These are phyloP conservation scores for Podaxis carcinomalis DNA, from an alignment of 768 basidiomycete genomes.

Conservation along the genomic window DNA sequence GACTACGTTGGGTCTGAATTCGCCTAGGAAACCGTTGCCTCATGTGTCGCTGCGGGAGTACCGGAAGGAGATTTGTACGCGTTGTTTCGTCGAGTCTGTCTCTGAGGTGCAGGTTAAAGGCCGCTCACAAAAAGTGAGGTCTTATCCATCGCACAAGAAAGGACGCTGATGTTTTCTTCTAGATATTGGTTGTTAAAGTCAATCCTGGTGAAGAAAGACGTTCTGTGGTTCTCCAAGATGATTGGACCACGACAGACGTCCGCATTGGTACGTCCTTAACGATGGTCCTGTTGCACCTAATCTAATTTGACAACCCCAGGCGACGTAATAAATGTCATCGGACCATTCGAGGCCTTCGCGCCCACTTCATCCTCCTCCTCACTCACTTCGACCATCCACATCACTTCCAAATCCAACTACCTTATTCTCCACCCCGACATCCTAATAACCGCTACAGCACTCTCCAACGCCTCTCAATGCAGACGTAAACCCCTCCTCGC, in stretches of 20 bases:
- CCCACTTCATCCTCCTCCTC: conserved; percentile 30
- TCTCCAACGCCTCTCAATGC: conserved; percentile 82
- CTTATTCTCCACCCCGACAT: conserved; percentile 91
- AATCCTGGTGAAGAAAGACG: conserved; percentile 34
- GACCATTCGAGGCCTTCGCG: conserved; percentile 28
- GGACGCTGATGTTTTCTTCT: background rate
- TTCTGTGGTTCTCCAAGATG: conserved; percentile 63
- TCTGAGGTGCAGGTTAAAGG: conserved; percentile 26
- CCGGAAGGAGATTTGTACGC: conserved; percentile 37
- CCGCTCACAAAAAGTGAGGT: conserved; percentile 38
- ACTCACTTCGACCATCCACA: conserved; percentile 38
- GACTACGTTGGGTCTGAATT: conserved; percentile 5
- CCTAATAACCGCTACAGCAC: conserved; percentile 85
- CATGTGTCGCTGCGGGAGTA: conserved; percentile 15
- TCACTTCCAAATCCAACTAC: conserved; percentile 62
- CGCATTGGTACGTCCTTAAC: conserved; percentile 42
- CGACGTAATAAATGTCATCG: conserved; percentile 79
- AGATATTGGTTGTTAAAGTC: conserved; percentile 51
- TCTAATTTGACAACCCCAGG: conserved; percentile 35
- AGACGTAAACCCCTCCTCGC: conserved; percentile 82
- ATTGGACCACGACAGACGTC: conserved; percentile 70
- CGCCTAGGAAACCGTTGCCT: conserved; percentile 6
- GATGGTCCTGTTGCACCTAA: background rate
- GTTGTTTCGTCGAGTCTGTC: conserved; percentile 53
- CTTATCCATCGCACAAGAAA: background rate